Evolutionary conservation across 2,329 filamentous ascomycete genomes (phyloP), one percentile per base, ranked within the genome.

Genomic region (Penicillium nordicum): DNA sequence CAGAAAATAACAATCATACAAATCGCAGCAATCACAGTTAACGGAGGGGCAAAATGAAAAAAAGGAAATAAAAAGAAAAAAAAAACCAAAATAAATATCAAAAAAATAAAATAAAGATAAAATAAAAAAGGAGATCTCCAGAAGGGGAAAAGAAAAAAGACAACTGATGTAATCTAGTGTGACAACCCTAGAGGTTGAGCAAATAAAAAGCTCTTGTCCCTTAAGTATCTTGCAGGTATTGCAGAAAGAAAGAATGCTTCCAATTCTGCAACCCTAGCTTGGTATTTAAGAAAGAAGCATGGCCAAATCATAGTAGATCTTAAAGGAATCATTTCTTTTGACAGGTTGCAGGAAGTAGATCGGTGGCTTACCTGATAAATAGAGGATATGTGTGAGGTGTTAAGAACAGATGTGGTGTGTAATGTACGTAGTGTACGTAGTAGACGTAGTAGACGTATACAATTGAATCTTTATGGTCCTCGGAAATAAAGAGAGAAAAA

Each of bases 111-210:
- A 34, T 16, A 18, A 37, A 37, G n/a, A n/a, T n/a, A 5, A 18
- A 18, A 38, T 21, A 21, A 37, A 38, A 38, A 38, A 38, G 8
- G n/a, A 21, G 50, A 29, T 25, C 34, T 25, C 34, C 54, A 43
- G 56, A 60, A 53, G 46, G 53, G 57, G 55, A 48, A 57, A 57
- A 29, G 18, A 18, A 49, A 57, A 60, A 52, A 58, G 63, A 60
- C 58, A 55, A 66, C 65, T 60, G 59, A 56, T 59, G 57, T 63
- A 63, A 65, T 64, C 55, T 41, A 47, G 62, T 65, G 63, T 54
- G 56, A 65, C 58, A 42, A 41, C 29, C 44, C 3, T 34, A 9
- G 12, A 16, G n/a, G 5, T 3, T 49, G 47, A 53, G 41, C 54
- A 57, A 61, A 53, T 55, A 36, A 57, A 53, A 41, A 48, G 34